Evolutionary conservation across 2,329 filamentous ascomycete species (phyloP).

Genomic region (Lachnellula arida): DNA sequence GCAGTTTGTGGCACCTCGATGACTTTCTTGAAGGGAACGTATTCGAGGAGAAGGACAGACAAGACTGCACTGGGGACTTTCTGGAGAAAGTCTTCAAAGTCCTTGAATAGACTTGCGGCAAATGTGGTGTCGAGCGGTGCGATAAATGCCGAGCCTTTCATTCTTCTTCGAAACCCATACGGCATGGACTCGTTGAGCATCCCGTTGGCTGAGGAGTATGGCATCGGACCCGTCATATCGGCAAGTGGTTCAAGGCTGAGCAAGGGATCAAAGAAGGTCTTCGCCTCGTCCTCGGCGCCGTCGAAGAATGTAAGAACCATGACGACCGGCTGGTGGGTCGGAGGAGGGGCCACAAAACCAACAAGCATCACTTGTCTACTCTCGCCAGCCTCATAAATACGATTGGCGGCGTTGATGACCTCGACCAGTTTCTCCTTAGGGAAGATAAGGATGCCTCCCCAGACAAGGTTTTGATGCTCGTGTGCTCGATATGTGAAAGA

Average conservation of each 20-base stretch:
- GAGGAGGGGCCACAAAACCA: slow-evolving; percentile 10
- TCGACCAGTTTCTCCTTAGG: slow-evolving; percentile 5
- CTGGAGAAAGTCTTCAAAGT: slow-evolving; percentile 29
- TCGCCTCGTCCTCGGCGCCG: slow-evolving; percentile 30
- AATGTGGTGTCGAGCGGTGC: slow-evolving; percentile 29
- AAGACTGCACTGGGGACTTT: slow-evolving; percentile 13
- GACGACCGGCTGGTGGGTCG: not conserved
- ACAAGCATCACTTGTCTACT: slow-evolving; percentile 6
- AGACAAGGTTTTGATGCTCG: slow-evolving; percentile 14
- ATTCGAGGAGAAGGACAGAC: slow-evolving; percentile 24
- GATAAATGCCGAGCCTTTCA: slow-evolving; percentile 35
- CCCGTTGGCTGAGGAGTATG: slow-evolving; percentile 33
- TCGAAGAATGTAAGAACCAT: slow-evolving; percentile 32
- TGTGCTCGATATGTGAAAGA: slow-evolving; percentile 15
- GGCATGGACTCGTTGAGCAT: slow-evolving; percentile 28
- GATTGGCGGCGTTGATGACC: slow-evolving; percentile 16
- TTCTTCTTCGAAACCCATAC: slow-evolving; percentile 36
- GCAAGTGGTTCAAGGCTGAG: slow-evolving; percentile 27
- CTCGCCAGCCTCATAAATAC: slow-evolving; percentile 1
- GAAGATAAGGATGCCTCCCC: slow-evolving; percentile 18
- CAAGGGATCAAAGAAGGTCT: slow-evolving; percentile 27
- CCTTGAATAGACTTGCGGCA: slow-evolving; percentile 24
- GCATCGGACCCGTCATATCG: slow-evolving; percentile 24
- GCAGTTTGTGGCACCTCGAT: slow-evolving; percentile 17
- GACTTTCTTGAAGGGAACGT: slow-evolving; percentile 17